Evolutionary conservation across 129 eudicot species (phyloP).

Genomic region (Helichrysum umbraculigerum): DNA sequence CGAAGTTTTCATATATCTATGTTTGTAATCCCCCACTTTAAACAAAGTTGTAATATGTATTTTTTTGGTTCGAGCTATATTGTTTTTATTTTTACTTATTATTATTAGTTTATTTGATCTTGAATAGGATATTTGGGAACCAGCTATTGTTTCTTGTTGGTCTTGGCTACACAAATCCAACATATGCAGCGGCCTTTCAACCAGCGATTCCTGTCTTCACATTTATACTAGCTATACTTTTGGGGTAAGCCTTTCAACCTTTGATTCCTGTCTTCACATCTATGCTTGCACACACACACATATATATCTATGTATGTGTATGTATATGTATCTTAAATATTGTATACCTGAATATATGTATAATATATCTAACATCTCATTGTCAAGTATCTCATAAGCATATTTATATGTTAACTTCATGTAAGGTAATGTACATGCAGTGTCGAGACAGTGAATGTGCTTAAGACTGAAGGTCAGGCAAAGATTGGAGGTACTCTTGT

Average conservation of each 20-base stretch:
- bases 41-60: not conserved
- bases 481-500: constrained; percentile 88
- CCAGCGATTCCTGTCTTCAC: constrained; percentile 97
- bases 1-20: not conserved
- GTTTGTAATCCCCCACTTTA: not conserved
- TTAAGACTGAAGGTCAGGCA: constrained; percentile 74
- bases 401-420: constrained; percentile 16
- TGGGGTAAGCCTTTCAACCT: constrained; percentile 60
- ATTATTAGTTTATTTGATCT: constrained; percentile 22
- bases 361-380: constrained; percentile 3
- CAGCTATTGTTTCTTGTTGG: constrained; percentile 97
- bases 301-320: not conserved
- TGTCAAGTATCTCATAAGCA: not conserved
- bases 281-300: not conserved
- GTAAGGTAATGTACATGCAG: constrained; percentile 50
- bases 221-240: constrained; percentile 62
- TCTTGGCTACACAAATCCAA: constrained; percentile 96
- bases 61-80: not conserved
- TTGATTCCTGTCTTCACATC: not conserved
- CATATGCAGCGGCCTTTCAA: constrained; percentile 94
- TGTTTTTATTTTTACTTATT: constrained; percentile 2
- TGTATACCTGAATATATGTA: not conserved
- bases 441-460: constrained; percentile 78
- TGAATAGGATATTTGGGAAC: constrained; percentile 78
- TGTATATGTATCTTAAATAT: not conserved